Percentiles rank a stretch among this genome's conserved stretches.
Conservation (phyloP, 768 basidiomycete species). For the Termitomyces sp. region DNA sequence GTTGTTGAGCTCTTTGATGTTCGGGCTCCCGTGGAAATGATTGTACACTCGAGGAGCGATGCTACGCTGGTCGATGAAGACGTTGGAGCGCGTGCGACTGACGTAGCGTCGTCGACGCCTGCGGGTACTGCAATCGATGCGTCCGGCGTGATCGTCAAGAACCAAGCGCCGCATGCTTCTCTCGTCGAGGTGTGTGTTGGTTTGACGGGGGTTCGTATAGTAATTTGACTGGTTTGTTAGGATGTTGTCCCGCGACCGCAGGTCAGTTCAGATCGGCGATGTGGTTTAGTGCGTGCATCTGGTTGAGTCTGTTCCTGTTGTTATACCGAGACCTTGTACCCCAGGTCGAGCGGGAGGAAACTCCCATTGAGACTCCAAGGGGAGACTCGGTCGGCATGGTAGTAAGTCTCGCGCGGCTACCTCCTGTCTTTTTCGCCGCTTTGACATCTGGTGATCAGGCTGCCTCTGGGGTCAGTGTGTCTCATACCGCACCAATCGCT, state of each 20-base stretch:
- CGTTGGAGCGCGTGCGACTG: neutral
- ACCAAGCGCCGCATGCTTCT: neutral
- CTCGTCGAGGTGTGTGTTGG: conserved; percentile 6
- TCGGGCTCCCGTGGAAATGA: neutral
- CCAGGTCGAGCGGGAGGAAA: conserved; percentile 6
- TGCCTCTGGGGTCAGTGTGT: neutral
- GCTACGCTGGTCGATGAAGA: neutral
- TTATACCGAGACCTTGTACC: neutral
- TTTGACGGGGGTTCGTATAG: neutral
- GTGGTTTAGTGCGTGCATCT: neutral
- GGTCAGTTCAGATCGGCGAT: neutral
- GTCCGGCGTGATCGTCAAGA: neutral
- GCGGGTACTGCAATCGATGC: neutral
- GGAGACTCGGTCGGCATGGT: neutral
- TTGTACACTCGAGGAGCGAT: neutral
- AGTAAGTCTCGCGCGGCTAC: conserved; percentile 4
- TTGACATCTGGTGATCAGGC: conserved; percentile 6
- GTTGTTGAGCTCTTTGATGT: neutral
- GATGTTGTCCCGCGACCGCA: conserved; percentile 1
- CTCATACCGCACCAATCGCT: neutral
- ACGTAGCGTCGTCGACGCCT: neutral
- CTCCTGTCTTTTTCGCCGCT: neutral
- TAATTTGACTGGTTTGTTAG: conserved; percentile 1
- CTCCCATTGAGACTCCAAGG: neutral
- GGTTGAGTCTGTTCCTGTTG: neutral